Conservation (phyloP, 2,329 filamentous ascomycete species). For the Calonectria henricotiae region DNA sequence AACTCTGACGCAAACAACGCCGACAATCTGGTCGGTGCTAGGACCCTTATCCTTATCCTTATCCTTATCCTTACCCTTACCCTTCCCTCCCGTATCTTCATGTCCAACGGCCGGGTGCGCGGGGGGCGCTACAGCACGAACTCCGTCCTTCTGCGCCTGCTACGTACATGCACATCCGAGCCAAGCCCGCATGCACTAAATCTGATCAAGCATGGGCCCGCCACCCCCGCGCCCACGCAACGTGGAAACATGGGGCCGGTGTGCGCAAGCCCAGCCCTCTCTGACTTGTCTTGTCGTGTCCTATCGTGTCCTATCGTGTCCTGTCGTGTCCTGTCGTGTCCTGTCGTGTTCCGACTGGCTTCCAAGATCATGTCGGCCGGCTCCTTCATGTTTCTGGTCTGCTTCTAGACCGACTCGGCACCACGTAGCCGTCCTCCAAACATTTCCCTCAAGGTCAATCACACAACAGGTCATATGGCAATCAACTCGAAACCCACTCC, state of each 20-base stretch:
- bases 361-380: not conserved
- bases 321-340: no score
- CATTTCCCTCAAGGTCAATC: conserved; percentile 3
- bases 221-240: conserved; percentile 10
- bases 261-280: not conserved
- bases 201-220: not conserved
- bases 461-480: conserved; percentile 16
- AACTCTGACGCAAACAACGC: conserved; percentile 1
- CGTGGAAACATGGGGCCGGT: not conserved
- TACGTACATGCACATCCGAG: not conserved
- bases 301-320: no score
- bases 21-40: not conserved
- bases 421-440: not conserved
- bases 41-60: not conserved
- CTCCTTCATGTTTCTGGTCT: not conserved
- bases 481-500: conserved; percentile 19
- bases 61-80: not conserved
- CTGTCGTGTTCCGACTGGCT: no score
- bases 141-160: not conserved
- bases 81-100: not conserved
- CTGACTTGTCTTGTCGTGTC: not conserved
- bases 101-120: not conserved
- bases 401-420: conserved; percentile 1
- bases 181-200: not conserved
- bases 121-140: not conserved